Percentiles rank a stretch among this genome's conserved stretches.
These are phyloP conservation scores for Eleusine indica DNA, from an alignment of 176 grass and related monocot species.

Conservation along the genomic window DNA sequence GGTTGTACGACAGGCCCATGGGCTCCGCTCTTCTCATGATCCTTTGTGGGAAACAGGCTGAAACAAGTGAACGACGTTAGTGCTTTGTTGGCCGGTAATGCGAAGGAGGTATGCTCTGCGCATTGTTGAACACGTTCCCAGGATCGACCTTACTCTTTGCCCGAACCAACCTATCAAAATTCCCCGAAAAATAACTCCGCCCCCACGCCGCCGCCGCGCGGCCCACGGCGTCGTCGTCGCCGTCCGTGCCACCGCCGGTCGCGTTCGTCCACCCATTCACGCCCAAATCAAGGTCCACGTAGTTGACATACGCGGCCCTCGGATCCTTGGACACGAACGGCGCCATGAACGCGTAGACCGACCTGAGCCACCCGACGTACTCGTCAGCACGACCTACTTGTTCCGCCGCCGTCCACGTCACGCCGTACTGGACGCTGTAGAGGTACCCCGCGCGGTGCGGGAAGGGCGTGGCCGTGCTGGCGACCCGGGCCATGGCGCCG, in stretches of 20 bases:
- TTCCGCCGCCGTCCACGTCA: constrained; percentile 20
- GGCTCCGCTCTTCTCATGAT: too few species aligned
- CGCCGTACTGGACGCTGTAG: constrained; percentile 61
- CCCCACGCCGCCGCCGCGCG: constrained; percentile 32
- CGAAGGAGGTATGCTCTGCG: constrained; percentile 68
- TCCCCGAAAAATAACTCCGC: constrained; percentile 39
- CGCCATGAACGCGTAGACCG: constrained; percentile 56
- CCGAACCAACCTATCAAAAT: constrained; percentile 52
- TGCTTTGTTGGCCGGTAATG: background rate
- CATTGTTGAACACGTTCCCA: constrained; percentile 57
- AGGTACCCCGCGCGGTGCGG: constrained; percentile 53
- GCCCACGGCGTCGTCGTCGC: too few species aligned
- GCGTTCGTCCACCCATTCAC: constrained; percentile 33
- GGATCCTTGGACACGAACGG: constrained; percentile 49
- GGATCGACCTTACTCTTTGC: constrained; percentile 58
- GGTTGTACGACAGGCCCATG: too few species aligned
- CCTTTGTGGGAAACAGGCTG: too few species aligned
- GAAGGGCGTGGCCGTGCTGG: constrained; percentile 41
- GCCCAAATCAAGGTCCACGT: constrained; percentile 66
- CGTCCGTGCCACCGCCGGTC: background rate
- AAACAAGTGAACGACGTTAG: background rate
- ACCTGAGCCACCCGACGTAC: constrained; percentile 52
- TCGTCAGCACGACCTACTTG: background rate
- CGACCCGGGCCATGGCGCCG: constrained; percentile 51
- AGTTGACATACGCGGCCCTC: constrained; percentile 62